A percentile compares a stretch with the other conserved stretches of the same genome.
These are phyloP conservation scores for Inga leiocalycina DNA, from an alignment of 306 rosid species.

Conservation along the genomic window DNA sequence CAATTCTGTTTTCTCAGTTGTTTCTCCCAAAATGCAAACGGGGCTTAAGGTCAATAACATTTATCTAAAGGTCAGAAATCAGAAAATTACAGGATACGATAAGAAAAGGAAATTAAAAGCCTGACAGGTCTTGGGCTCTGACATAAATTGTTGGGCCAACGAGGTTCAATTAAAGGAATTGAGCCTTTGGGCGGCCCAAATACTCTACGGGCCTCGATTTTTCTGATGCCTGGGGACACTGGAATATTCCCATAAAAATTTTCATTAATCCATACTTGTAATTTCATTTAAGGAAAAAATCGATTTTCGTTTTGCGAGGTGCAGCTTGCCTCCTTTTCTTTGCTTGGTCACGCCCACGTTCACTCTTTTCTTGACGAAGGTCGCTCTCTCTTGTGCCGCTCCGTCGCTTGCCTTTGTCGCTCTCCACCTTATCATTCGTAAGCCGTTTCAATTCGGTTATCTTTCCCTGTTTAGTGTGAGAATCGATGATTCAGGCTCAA, in stretches of 20 bases:
- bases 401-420: conserved; percentile 19
- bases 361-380: background rate
- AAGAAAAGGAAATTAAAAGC: background rate
- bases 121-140: background rate
- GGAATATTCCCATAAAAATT: background rate
- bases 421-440: conserved; percentile 27
- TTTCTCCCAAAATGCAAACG: background rate
- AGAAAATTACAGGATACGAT: background rate
- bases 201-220: no score
- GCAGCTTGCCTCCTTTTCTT: background rate
- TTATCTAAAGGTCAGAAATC: background rate
- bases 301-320: background rate
- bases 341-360: background rate
- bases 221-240: background rate
- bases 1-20: no score
- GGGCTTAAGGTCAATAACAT: background rate
- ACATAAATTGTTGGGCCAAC: background rate
- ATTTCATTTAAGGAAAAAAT: background rate
- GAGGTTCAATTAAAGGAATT: background rate
- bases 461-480: conserved; percentile 11
- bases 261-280: background rate
- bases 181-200: background rate
- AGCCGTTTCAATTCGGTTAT: conserved; percentile 31
- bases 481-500: background rate
- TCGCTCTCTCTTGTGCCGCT: background rate